These are phyloP conservation scores for Phalaenopsis aphrodite DNA, from an alignment of 106 monocot genomes.

Conservation along the genomic window DNA sequence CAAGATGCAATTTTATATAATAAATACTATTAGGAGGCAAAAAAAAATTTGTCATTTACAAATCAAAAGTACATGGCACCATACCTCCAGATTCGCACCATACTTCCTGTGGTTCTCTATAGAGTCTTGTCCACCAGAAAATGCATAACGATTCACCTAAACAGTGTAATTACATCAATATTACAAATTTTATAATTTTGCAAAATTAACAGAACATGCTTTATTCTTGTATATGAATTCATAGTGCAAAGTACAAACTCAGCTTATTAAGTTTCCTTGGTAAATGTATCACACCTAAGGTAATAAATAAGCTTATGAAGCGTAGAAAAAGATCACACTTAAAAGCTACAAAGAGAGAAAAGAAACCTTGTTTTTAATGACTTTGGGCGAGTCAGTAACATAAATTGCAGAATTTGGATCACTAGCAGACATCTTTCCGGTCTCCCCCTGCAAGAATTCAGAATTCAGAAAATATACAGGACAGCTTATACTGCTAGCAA, in stretches of 20 bases:
- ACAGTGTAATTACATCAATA: background rate
- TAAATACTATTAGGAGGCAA: background rate
- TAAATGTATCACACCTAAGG: background rate
- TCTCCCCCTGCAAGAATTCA: slow-evolving; percentile 59
- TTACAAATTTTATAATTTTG: background rate
- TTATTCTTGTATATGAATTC: background rate
- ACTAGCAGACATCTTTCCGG: slow-evolving; percentile 97
- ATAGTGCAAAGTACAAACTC: background rate
- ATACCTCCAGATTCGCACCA: slow-evolving; percentile 95
- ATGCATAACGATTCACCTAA: slow-evolving; percentile 90
- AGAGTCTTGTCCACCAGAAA: slow-evolving; percentile 93
- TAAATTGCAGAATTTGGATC: slow-evolving; percentile 99
- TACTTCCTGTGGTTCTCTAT: slow-evolving; percentile 87
- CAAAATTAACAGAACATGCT: background rate
- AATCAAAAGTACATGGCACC: background rate
- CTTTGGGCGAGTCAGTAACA: slow-evolving; percentile 86
- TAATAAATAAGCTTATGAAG: background rate
- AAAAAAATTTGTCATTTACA: background rate
- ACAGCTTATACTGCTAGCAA: background rate
- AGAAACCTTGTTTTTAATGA: slow-evolving; percentile 90
- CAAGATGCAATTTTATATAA: slow-evolving; percentile 3
- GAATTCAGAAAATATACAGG: slow-evolving; percentile 6
- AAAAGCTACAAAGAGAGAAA: background rate
- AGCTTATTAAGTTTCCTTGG: background rate
- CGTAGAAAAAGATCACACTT: background rate